Evolutionary conservation across 768 basidiomycete genomes (phyloP), one percentile per base, ranked within the genome.

Genomic region (Leucocoprinus sp.): DNA sequence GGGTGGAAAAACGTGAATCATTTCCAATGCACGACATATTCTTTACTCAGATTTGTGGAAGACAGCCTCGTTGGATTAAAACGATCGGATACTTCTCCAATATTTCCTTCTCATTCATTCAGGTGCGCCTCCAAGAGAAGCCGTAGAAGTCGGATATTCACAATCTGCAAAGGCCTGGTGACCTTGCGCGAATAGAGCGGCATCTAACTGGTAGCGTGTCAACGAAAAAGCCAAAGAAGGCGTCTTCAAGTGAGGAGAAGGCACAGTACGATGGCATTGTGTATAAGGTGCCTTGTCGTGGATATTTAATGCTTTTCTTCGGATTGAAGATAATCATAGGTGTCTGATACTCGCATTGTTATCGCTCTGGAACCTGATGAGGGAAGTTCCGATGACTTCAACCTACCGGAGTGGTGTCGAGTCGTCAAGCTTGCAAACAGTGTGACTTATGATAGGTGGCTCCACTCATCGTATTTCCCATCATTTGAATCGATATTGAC

Each of bases 391-490:
- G 74, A 78, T 36, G 84, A 88, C 39, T 64, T 88, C 9, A 85
- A 91, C 54, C 60, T 96, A 0, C 89, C 92, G 5, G 91, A 93
- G 55, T 72, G 85, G 40, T 89, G 91, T 63, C 72, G 88, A 14
- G 65, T 93, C 41, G 60, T 97, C 42, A 97, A 97, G 58, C 70
- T 95, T 2, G 92, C 92, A 9, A 97, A 97, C 54, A 91, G 82
- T 44, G 80, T 89, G 12, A 98, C 93, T 0, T 93, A 87, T 59
- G 90, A 93, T 55, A 75, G 93, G 87, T 79, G 58, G 34, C 50
- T 22, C 28, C 2, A 34, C 8, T 4, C 8, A 12, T 31, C 14
- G 5, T 18, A n/a, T 28, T 12, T 12, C 27, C 12, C 31, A n/a
- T 31, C 31, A 14, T 38, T 19, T 19, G 5, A 14, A 31, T 15